A percentile compares a stretch with the other conserved stretches of the same genome.
Conservation (phyloP, 2,329 filamentous ascomycete genomes). For the Furcasterigmium sp. region DNA sequence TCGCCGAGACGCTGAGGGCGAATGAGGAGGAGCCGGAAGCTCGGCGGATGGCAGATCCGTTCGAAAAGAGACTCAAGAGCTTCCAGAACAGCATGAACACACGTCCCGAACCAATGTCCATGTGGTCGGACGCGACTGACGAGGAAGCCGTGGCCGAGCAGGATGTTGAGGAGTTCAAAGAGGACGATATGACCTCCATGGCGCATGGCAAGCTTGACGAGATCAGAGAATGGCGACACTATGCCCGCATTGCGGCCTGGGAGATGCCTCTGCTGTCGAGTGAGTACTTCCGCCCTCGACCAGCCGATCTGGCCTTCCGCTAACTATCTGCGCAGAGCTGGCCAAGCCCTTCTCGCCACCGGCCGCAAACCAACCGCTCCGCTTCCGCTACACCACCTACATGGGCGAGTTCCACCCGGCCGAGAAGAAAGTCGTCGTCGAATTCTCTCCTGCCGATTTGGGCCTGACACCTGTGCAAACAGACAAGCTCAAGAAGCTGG, state of each 20-base stretch:
- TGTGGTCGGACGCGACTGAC: conserved; percentile 47
- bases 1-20: conserved; percentile 6
- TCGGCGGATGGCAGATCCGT: conserved; percentile 7
- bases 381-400: conserved; percentile 96
- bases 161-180: conserved; percentile 58
- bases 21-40: conserved; percentile 6
- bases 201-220: conserved; percentile 85
- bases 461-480: conserved; percentile 62
- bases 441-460: conserved; percentile 75
- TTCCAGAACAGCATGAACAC: background rate
- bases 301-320: background rate
- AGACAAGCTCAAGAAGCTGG: conserved; percentile 81
- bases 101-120: conserved; percentile 29
- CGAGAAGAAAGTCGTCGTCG: conserved; percentile 87
- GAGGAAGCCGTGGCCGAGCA: conserved; percentile 43
- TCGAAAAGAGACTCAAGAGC: conserved; percentile 13
- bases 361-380: conserved; percentile 62
- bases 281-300: conserved; percentile 41
- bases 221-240: conserved; percentile 82
- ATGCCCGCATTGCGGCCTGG: conserved; percentile 83
- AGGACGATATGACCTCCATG: conserved; percentile 78
- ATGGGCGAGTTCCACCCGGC: conserved; percentile 92
- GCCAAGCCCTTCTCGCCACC: conserved; percentile 77
- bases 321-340: conserved; percentile 54
- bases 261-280: conserved; percentile 88